Conservation (phyloP, 169 alveolate genomes). For the Fabrea salina region DNA sequence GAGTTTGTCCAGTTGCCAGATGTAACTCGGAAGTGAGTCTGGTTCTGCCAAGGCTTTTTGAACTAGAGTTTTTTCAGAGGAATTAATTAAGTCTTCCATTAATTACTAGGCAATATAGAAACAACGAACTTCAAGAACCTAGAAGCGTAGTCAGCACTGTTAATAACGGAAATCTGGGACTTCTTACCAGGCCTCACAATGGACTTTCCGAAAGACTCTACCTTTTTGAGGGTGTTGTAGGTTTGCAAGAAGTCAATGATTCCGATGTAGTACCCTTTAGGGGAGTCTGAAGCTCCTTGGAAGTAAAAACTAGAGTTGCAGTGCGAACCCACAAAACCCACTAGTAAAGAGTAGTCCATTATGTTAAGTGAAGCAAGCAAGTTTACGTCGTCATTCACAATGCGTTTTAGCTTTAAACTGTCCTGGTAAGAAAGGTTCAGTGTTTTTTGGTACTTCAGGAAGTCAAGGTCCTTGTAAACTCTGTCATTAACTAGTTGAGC, state of each 20-base stretch:
- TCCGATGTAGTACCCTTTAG: background rate
- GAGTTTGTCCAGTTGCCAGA: background rate
- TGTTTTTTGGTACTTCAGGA: background rate
- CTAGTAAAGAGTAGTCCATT: slow-evolving; percentile 32
- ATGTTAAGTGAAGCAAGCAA: background rate
- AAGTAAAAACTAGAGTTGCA: background rate
- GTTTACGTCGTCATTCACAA: background rate
- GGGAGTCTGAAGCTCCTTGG: background rate
- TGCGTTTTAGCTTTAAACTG: background rate
- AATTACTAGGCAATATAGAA: too few relatives aligned
- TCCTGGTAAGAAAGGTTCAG: background rate
- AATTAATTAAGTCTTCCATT: too few relatives aligned
- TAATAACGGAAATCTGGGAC: background rate
- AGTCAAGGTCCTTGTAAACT: slow-evolving; percentile 16
- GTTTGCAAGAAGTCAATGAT: slow-evolving; percentile 27
- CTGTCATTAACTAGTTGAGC: background rate
- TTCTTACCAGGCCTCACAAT: background rate
- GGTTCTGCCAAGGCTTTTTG: background rate
- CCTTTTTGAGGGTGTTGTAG: background rate
- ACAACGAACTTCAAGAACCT: background rate
- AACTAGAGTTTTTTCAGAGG: too few relatives aligned
- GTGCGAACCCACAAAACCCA: background rate
- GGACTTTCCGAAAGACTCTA: background rate
- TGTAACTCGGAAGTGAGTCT: background rate
- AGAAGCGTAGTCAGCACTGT: background rate